Conservation (phyloP, 1,284 basidiomycete species). For the Microbotryomycetes sp. region DNA sequence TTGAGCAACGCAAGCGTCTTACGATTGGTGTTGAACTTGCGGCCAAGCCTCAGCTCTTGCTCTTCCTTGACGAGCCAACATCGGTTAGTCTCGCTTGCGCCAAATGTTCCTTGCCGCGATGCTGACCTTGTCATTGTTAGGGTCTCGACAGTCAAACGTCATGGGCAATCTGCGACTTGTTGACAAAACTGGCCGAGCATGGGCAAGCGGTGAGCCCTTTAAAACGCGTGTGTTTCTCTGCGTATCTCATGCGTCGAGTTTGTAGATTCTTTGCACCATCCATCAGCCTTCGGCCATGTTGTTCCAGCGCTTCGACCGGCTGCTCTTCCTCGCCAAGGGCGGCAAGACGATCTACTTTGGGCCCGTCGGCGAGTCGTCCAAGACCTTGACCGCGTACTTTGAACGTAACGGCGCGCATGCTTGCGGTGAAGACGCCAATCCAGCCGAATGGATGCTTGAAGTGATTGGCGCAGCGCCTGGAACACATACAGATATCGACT, state of each 20-base stretch:
- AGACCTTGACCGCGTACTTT: conserved; percentile 49
- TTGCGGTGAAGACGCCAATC: conserved; percentile 49
- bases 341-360: conserved; percentile 52
- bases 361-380: conserved; percentile 48
- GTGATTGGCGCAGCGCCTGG: conserved; percentile 64
- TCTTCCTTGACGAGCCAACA: conserved; percentile 66
- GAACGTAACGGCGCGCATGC: conserved; percentile 47
- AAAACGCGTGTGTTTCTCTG: conserved; percentile 45
- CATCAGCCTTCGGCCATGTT: conserved; percentile 62
- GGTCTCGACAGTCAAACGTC: conserved; percentile 82
- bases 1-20: conserved; percentile 67
- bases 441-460: conserved; percentile 43
- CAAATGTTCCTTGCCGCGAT: neutral
- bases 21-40: conserved; percentile 75
- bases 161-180: conserved; percentile 70
- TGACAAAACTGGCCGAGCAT: conserved; percentile 66
- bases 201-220: conserved; percentile 55
- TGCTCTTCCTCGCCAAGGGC: conserved; percentile 46
- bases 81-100: conserved; percentile 13
- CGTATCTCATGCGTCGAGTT: conserved; percentile 49
- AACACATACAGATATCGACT: conserved; percentile 59
- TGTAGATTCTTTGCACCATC: conserved; percentile 43
- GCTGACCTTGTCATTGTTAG: conserved; percentile 52
- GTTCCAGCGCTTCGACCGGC: conserved; percentile 45
- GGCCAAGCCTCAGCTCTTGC: conserved; percentile 59